A percentile compares a stretch with the other conserved stretches of the same genome.
Evolutionary conservation across 1,284 basidiomycete genomes (phyloP).

Genomic region (Lignosus rhinocerotis): DNA sequence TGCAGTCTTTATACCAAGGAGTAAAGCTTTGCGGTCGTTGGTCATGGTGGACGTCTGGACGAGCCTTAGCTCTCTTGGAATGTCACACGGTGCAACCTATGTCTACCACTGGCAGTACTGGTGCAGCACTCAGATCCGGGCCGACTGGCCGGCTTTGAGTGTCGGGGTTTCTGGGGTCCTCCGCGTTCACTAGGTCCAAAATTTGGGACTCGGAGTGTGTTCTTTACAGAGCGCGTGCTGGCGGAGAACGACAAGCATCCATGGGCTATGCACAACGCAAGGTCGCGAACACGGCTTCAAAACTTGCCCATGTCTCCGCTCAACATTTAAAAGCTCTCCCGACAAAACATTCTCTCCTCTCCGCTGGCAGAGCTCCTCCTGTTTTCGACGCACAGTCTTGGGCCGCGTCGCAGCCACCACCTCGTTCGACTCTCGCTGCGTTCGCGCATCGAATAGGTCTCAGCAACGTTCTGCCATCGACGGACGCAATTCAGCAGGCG

Average conservation of each 20-base stretch:
- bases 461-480: constrained; percentile 47
- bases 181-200: too few species aligned
- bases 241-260: constrained; percentile 29
- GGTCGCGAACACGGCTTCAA: constrained; percentile 57
- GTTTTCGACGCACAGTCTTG: constrained; percentile 65
- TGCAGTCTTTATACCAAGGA: too few species aligned
- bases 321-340: constrained; percentile 58
- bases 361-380: constrained; percentile 19
- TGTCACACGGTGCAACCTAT: too few species aligned
- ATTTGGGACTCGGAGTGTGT: too few species aligned
- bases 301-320: constrained; percentile 55
- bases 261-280: constrained; percentile 64
- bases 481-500: constrained; percentile 63
- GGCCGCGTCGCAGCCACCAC: constrained; percentile 73
- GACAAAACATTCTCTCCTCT: constrained; percentile 55
- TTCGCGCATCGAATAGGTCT: constrained; percentile 78
- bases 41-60: too few species aligned
- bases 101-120: too few species aligned
- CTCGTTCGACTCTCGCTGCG: constrained; percentile 69
- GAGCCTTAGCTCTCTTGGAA: too few species aligned
- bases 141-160: too few species aligned
- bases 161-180: too few species aligned
- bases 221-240: background rate
- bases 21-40: too few species aligned
- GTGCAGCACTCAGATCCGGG: too few species aligned